A percentile compares a stretch with the other conserved stretches of the same genome.
phyloP scores from a whole-genome alignment of 179 eudicot species.

The Drosera spatulata region DNA sequence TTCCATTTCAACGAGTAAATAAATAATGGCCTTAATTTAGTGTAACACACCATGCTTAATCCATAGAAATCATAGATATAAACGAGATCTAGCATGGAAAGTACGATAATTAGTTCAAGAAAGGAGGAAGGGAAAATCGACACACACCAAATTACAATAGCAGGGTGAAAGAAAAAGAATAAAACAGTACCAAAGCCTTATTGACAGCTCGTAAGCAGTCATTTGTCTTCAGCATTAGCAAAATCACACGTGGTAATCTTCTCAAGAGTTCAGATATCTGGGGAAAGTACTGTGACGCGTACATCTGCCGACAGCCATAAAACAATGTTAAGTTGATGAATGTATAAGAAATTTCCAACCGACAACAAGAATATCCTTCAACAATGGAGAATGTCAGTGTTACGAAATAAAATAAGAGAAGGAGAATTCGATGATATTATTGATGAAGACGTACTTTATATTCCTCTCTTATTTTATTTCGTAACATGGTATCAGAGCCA shows the following conservation, averaged over 20 bases:
- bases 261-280: constrained; percentile 87
- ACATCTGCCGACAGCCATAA: constrained; percentile 55
- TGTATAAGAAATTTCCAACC: background rate
- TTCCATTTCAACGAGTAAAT: too few species aligned
- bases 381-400: background rate
- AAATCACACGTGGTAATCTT: constrained; percentile 88
- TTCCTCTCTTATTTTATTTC: too few species aligned
- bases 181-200: constrained; percentile 61
- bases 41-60: too few species aligned
- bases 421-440: too few species aligned
- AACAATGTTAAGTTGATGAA: constrained; percentile 1
- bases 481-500: too few species aligned
- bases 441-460: too few species aligned
- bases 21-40: too few species aligned
- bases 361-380: background rate
- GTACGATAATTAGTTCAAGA: background rate
- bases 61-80: too few species aligned
- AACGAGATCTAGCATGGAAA: background rate
- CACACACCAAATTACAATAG: background rate
- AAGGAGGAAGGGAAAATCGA: background rate
- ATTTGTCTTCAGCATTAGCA: constrained; percentile 91
- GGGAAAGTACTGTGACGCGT: constrained; percentile 87
- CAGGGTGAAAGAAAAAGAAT: background rate
- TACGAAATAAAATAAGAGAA: too few species aligned
- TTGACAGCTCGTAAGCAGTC: constrained; percentile 92